Conservation (phyloP, 441 rosid species). For the Manihot esculenta region DNA sequence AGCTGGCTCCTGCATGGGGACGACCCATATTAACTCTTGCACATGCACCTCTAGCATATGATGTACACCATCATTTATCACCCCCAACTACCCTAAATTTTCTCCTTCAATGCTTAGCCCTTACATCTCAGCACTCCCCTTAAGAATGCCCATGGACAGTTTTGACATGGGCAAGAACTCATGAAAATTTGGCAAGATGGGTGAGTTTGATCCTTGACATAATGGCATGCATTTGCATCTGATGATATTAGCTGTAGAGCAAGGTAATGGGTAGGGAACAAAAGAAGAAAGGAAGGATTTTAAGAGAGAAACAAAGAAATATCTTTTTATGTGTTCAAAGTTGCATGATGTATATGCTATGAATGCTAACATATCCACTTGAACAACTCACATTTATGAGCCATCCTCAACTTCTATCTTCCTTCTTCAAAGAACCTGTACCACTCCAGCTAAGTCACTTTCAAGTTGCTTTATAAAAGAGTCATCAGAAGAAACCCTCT, state of each 20-base stretch:
- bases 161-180: too few relatives aligned
- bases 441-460: neutral
- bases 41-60: conserved; percentile 20
- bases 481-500: conserved; percentile 13
- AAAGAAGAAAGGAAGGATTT: neutral
- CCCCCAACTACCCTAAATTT: neutral
- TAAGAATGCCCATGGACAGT: too few relatives aligned
- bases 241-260: too few relatives aligned
- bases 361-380: conserved; percentile 26
- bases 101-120: neutral
- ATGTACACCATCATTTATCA: too few relatives aligned
- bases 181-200: too few relatives aligned
- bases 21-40: conserved; percentile 16
- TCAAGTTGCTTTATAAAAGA: conserved; percentile 21
- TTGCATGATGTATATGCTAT: neutral
- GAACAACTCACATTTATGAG: conserved; percentile 39
- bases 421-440: conserved; percentile 25
- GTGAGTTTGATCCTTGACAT: too few relatives aligned
- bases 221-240: too few relatives aligned
- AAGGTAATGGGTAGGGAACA: too few relatives aligned
- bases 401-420: conserved; percentile 41
- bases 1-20: neutral
- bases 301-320: neutral
- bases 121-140: too few relatives aligned
- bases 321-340: neutral